Conservation (phyloP, 495 filamentous ascomycete genomes). For the Aspergillus funiculosus region DNA sequence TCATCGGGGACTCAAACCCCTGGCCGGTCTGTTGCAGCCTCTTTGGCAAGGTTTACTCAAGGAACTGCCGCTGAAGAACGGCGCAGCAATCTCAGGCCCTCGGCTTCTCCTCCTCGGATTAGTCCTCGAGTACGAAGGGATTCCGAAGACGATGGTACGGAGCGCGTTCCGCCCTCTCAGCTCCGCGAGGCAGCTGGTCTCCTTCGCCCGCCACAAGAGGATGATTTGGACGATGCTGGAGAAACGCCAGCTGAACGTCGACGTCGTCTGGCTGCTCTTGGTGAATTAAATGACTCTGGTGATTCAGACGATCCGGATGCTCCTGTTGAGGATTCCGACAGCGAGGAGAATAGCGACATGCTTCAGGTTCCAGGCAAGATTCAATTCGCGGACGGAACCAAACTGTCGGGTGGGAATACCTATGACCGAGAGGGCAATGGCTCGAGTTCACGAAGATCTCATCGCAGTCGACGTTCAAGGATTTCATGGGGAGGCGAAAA, state of each 20-base stretch:
- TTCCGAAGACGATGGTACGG: slow-evolving; percentile 55
- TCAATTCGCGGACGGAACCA: slow-evolving; percentile 31
- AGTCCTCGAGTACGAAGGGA: slow-evolving; percentile 38
- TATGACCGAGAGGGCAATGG: slow-evolving; percentile 14
- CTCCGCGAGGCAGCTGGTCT: slow-evolving; percentile 36
- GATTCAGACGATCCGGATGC: slow-evolving; percentile 57
- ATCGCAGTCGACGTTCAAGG: slow-evolving; percentile 6
- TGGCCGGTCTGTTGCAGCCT: slow-evolving; percentile 42
- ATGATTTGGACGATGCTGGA: slow-evolving; percentile 41
- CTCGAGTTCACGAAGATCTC: slow-evolving; percentile 1
- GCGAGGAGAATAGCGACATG: slow-evolving; percentile 26
- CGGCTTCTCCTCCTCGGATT: slow-evolving; percentile 14
- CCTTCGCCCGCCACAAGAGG: slow-evolving; percentile 19
- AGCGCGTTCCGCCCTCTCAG: slow-evolving; percentile 45
- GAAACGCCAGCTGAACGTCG: slow-evolving; percentile 82
- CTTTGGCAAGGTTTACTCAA: slow-evolving; percentile 38
- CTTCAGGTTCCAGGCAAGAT: slow-evolving; percentile 25
- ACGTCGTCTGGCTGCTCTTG: slow-evolving; percentile 80
- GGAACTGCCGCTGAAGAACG: slow-evolving; percentile 47
- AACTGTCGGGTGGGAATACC: slow-evolving; percentile 17
- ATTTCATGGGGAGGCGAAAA: slow-evolving; percentile 31
- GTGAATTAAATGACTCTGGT: slow-evolving; percentile 51
- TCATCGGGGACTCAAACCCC: slow-evolving; percentile 29
- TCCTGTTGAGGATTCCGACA: slow-evolving; percentile 23
- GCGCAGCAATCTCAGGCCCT: slow-evolving; percentile 35